A percentile compares a stretch with the other conserved stretches of the same genome.
phyloP scores from a whole-genome alignment of 2,329 filamentous ascomycete genomes.

The Phialophora chinensis region DNA sequence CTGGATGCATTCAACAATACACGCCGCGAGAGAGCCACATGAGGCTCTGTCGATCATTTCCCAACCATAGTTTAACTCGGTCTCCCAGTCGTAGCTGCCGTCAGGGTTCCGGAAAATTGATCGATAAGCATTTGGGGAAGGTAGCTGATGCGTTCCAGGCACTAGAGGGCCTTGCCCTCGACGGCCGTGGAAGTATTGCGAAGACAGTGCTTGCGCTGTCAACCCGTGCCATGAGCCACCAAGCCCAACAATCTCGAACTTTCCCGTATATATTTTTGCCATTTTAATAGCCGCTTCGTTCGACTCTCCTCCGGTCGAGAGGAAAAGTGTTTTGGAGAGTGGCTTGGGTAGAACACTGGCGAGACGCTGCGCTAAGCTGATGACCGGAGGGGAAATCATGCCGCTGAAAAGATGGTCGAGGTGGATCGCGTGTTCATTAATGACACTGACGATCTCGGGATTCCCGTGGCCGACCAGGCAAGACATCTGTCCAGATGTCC shows the following conservation, averaged over 20 bases:
- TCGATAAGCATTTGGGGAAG: conserved; percentile 66
- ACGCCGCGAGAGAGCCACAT: conserved; percentile 66
- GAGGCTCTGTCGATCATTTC: conserved; percentile 64
- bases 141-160: conserved; percentile 48
- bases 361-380: conserved; percentile 59
- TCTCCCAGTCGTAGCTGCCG: conserved; percentile 69
- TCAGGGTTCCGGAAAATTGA: conserved; percentile 65
- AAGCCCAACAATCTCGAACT: conserved; percentile 68
- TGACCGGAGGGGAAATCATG: conserved; percentile 64
- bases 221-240: conserved; percentile 66
- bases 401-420: conserved; percentile 65
- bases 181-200: conserved; percentile 61
- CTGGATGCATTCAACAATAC: conserved; percentile 67
- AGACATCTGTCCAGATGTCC: conserved; percentile 66
- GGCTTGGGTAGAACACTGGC: conserved; percentile 55
- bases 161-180: conserved; percentile 54
- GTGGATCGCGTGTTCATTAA: conserved; percentile 54
- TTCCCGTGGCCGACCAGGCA: conserved; percentile 64
- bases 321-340: conserved; percentile 62
- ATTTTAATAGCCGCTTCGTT: conserved; percentile 69
- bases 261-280: conserved; percentile 67
- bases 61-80: conserved; percentile 68
- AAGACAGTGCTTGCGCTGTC: conserved; percentile 58
- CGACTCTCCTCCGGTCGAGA: conserved; percentile 62
- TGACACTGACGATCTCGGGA: conserved; percentile 62